These are phyloP conservation scores for Globisporangium paddicum DNA, from an alignment of 352 stramenopile genomes.

Conservation along the genomic window DNA sequence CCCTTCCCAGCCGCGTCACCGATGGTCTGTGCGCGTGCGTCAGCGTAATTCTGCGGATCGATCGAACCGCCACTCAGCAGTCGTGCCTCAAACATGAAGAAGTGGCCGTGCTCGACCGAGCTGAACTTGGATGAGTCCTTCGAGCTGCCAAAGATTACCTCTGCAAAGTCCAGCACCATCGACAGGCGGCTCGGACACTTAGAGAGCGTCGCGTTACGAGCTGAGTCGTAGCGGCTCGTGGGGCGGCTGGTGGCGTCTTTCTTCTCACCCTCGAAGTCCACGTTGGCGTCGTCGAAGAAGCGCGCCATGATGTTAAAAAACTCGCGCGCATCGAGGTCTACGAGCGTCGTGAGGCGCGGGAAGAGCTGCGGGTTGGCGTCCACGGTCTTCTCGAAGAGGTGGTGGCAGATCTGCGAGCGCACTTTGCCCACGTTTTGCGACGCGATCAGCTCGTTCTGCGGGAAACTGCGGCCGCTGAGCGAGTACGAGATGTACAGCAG, in stretches of 20 bases:
- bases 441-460: constrained; percentile 69
- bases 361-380: constrained; percentile 35
- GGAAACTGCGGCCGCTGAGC: constrained; percentile 89
- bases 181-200: constrained; percentile 80
- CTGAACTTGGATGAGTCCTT: constrained; percentile 48
- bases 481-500: constrained; percentile 91
- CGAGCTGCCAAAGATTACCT: constrained; percentile 65
- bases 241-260: constrained; percentile 33
- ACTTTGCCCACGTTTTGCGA: constrained; percentile 69
- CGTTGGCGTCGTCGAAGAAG: constrained; percentile 77
- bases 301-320: constrained; percentile 78
- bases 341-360: constrained; percentile 77
- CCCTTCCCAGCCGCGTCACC: constrained; percentile 34
- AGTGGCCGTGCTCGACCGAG: constrained; percentile 81
- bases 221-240: constrained; percentile 73
- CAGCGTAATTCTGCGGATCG: constrained; percentile 78
- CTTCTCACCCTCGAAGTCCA: constrained; percentile 85
- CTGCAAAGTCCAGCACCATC: constrained; percentile 79
- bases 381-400: constrained; percentile 79
- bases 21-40: constrained; percentile 53
- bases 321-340: constrained; percentile 75
- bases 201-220: constrained; percentile 58
- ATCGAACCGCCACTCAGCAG: constrained; percentile 80
- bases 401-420: constrained; percentile 69
- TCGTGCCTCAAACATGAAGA: constrained; percentile 89